Evolutionary conservation across 2,329 filamentous ascomycete genomes (phyloP).

Genomic region (Aspergillus sclerotialis): DNA sequence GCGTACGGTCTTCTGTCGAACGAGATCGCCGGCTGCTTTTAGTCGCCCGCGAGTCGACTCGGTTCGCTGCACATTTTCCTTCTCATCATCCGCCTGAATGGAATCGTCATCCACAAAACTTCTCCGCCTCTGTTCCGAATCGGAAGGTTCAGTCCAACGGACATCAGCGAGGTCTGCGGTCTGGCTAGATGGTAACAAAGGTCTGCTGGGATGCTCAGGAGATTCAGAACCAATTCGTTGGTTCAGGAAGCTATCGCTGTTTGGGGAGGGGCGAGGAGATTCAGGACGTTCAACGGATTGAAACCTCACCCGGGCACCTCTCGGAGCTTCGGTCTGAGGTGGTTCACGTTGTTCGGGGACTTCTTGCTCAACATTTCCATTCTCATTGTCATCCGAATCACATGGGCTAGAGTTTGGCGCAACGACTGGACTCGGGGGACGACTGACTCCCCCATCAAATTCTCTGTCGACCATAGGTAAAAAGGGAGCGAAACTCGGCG

Average conservation of each 20-base stretch:
- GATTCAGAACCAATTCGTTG: background rate
- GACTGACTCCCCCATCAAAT: background rate
- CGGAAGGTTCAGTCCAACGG: background rate
- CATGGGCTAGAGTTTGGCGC: background rate
- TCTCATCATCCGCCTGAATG: background rate
- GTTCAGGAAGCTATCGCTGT: background rate
- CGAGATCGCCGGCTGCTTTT: conserved; percentile 19
- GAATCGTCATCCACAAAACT: background rate
- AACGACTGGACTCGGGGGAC: background rate
- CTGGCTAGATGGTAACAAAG: background rate
- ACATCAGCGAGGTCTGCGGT: conserved; percentile 3
- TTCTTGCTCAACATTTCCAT: background rate
- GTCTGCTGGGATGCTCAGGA: background rate
- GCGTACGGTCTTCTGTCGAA: conserved; percentile 22
- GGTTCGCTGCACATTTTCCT: conserved; percentile 7
- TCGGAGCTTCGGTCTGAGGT: conserved; percentile 1
- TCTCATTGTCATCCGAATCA: background rate
- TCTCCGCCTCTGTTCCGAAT: background rate
- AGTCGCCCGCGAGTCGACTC: conserved; percentile 18
- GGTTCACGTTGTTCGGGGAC: no score
- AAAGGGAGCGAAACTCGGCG: no score
- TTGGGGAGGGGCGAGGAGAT: conserved; percentile 7
- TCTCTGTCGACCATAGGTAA: background rate
- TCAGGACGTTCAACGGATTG: no score
- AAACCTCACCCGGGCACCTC: conserved; percentile 14